Evolutionary conservation across 306 rosid species (phyloP), one percentile per base, ranked within the genome.

Genomic region (Inga oerstediana): DNA sequence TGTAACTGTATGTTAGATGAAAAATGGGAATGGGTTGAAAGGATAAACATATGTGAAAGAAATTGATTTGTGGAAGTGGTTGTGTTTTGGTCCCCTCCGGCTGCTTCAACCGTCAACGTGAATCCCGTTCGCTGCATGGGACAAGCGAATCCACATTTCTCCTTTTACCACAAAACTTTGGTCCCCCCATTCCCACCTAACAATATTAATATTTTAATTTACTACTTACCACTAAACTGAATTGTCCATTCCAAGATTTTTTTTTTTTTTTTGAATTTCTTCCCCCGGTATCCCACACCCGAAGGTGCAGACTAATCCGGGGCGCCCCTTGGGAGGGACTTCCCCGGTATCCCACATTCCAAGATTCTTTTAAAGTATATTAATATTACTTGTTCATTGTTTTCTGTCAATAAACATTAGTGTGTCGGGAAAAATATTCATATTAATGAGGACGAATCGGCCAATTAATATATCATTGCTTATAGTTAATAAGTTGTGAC

Each of bases 41-140:
- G 45, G 27, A 24, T 24, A 48, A 13, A 30, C 68, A 62, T 10
- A 14, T 13, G 3, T 10, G 4, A 62, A 9, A 61, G 68, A 62
- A 17, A 11, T 62, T 62, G 32, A 22, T 59, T 17, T n/a, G 32
- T 22, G 32, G 7, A 2, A 14, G 54, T 3, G 54, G 4, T 14
- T 49, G 51, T 20, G 37, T 59, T 65, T 45, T 7, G 48, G 75
- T 68, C 82, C 75, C 75, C 66, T 34, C 75, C 12, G 5, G 59
- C 22, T 52, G n/a, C 59, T 22, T 67, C 82, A 79, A 19, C 4
- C 6, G 41, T 51, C 32, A 49, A 68, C 19, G 75, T n/a, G 43
- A 79, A 79, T 46, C 43, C 48, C 59, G 30, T 49, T 43, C 34
- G 2, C 3, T 10, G 24, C 12, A 71, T 20, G 39, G 56, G 67